Evolutionary conservation across 2,329 filamentous ascomycete species (phyloP), one percentile per base, ranked within the genome.

Genomic region (Claviceps quebecensis): DNA sequence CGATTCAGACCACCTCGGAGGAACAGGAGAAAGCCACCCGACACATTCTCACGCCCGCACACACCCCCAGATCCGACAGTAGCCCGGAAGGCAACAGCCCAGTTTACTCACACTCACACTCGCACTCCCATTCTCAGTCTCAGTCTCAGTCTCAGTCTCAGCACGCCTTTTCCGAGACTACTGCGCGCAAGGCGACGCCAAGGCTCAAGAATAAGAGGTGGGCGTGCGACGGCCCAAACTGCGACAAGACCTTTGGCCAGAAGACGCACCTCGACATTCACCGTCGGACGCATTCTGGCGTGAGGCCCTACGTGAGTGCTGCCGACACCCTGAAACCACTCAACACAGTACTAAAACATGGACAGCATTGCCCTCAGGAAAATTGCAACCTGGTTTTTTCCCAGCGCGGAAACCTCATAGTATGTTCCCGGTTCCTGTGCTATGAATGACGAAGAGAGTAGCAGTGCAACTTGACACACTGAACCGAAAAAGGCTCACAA

Each of bases 201-300:
- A 66, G 65, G 55, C 50, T 59, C 36, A 63, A 61, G 56, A 93
- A 34, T 11, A 34, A 82, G 65, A 72, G 81, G 60, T 89, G 91
- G 64, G 70, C 77, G 17, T 98, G 93, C 68, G 77, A 75, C 19
- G 75, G 88, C 40, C 76, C 81, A 7, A 79, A 79, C 41, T 97
- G 91, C 66, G 73, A 75, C 58, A 94, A 93, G 72, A 81, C 77
- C 55, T 97, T 96, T 66, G 81, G 80, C 54, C 91, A 97, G 63
- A 95, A 91, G 69, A 95, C 90, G 1, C 91, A 97, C 60, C 76
- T 96, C 11, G 86, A 93, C 55, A 96, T 94, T 47, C 93, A 98
- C 65, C 82, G 80, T 45, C 78, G 90, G 56, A 84, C 86, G 4
- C 93, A 98, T 67, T 95, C 87, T 2, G 93, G 93, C 16, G 81